These are phyloP conservation scores for barley (Hordeum vulgare) DNA, from an alignment of 176 grass and related monocot species.

Conservation along the genomic window MorexV3_pseudomolecules_assembly NC_058519.1:625958817-625959316, in stretches of 20 bases:
- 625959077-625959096: slow-evolving; percentile 81
- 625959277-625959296: slow-evolving; percentile 70
- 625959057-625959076: slow-evolving; percentile 85
- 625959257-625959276: slow-evolving; percentile 77
- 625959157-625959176: not conserved
- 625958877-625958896: slow-evolving; percentile 45
- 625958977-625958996: slow-evolving; percentile 69
- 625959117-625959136: slow-evolving; percentile 76
- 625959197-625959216: slow-evolving; percentile 23
- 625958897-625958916: slow-evolving; percentile 73
- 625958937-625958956: slow-evolving; percentile 82
- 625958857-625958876: slow-evolving; percentile 51
- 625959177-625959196: slow-evolving; percentile 55
- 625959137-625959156: slow-evolving; percentile 67
- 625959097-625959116: slow-evolving; percentile 93
- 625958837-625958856: slow-evolving; percentile 59
- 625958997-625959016: slow-evolving; percentile 50
- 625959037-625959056: slow-evolving; percentile 76
- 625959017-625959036: slow-evolving; percentile 27
- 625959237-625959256: slow-evolving; percentile 73
- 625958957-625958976: slow-evolving; percentile 38
- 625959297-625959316: slow-evolving; percentile 12
- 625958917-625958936: slow-evolving; percentile 94
- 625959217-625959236: slow-evolving; percentile 66
- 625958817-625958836: slow-evolving; percentile 59